Base-by-base conservation (phyloP, 2,329 filamentous ascomycete species). In the Trichophyton verrucosum region DNA sequence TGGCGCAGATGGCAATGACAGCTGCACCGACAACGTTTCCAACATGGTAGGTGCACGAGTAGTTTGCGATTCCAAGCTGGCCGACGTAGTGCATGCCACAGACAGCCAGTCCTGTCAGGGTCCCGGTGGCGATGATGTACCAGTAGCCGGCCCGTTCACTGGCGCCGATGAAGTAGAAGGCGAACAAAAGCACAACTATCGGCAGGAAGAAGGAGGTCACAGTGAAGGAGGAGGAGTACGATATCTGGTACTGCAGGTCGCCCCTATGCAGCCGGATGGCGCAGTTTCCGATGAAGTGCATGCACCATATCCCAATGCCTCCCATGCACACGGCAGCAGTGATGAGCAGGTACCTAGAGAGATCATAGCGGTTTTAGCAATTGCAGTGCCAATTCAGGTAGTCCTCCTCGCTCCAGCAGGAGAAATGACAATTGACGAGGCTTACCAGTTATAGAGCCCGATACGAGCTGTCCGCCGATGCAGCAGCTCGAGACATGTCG, bases 11-110 rank as follows among this genome's bases (percentile, higher is more conserved):
- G 3, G 90, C 87, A 64, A 95, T 90, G 53, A 86, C 70, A 20
- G 83, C 83, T 3, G 89, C 83, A 1, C 86, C 88, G 1, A 86
- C 75, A 15, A 95, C 80, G 68, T 84, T 83, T 22, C 74, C 75
- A 13, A 75, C 69, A 2, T 74, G 72, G 66, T 91, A 91, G 9
- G 77, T 74, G 66, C 88, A 86, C 3, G 70, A 73, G 69, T 94
- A 95, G 70, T 95, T 92, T 30, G 80, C 79, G 63, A 92, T 90
- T 38, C 89, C 89, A 36, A 87, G 82, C 69, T 95, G 91, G n/a
- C 89, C 89, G 17, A 92, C 77, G 68, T 94, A 95, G 71, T 95
- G 88, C 89, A 95, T 94, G 36, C 86, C 87, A 62, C 87, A 89
- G 57, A 94, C 86, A 22, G 88, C 86, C 3, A 84, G 78, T 13